Evolutionary conservation across 1,139 yeast genomes (phyloP).

Genomic region (Geotrichum reessii): DNA sequence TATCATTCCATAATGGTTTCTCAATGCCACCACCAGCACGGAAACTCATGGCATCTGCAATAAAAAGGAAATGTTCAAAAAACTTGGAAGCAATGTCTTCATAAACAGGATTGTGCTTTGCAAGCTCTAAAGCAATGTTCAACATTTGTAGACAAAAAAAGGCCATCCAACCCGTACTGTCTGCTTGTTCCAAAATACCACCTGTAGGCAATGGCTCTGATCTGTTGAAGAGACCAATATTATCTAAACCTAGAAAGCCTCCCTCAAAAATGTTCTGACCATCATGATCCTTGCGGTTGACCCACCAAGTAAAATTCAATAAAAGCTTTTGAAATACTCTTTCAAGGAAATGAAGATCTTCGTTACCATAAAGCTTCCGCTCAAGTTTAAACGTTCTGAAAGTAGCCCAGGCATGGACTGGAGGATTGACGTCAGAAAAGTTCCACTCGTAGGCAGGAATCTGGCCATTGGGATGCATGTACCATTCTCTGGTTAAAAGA

Average conservation of each 20-base stretch:
- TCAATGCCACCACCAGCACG: slow-evolving; percentile 47
- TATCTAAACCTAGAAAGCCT: slow-evolving; percentile 90
- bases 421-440: slow-evolving; percentile 92
- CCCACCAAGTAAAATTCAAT: slow-evolving; percentile 97
- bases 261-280: slow-evolving; percentile 94
- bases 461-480: slow-evolving; percentile 98
- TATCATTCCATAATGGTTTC: slow-evolving; percentile 83
- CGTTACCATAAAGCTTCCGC: slow-evolving; percentile 75
- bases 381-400: slow-evolving; percentile 87
- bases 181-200: slow-evolving; percentile 89
- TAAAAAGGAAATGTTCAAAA: slow-evolving; percentile 86
- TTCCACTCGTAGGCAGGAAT: slow-evolving; percentile 98
- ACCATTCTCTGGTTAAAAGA: slow-evolving; percentile 89
- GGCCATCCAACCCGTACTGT: slow-evolving; percentile 98
- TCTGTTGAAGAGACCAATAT: slow-evolving; percentile 89
- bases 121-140: slow-evolving; percentile 85
- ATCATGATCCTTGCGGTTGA: slow-evolving; percentile 80
- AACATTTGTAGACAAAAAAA: slow-evolving; percentile 88
- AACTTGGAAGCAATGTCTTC: slow-evolving; percentile 94
- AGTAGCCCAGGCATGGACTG: slow-evolving; percentile 97
- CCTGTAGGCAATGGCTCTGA: slow-evolving; percentile 95
- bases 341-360: slow-evolving; percentile 81
- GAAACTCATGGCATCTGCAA: slow-evolving; percentile 93
- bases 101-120: slow-evolving; percentile 80
- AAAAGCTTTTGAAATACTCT: slow-evolving; percentile 85